These are phyloP conservation scores for Earliella scabrosa DNA, from an alignment of 1,284 basidiomycete genomes.

Conservation along the genomic window DNA sequence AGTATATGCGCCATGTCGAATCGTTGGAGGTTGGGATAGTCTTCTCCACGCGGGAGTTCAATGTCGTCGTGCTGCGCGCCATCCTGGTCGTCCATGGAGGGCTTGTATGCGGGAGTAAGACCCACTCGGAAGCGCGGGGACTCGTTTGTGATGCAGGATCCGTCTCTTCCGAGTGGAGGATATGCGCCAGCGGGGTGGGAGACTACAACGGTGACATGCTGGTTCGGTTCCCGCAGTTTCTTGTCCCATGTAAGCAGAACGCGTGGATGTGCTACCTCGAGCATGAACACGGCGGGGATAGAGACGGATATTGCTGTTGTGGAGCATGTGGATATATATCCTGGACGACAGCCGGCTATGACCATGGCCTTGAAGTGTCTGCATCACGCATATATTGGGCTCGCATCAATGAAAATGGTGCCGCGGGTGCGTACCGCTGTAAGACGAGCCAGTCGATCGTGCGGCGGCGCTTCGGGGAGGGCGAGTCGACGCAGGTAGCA, in stretches of 20 bases:
- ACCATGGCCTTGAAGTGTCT: background rate
- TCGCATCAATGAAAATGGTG: background rate
- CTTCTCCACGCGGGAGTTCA: too few species aligned
- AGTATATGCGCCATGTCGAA: background rate
- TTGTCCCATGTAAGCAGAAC: background rate
- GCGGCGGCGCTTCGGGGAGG: too few species aligned
- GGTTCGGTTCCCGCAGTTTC: background rate
- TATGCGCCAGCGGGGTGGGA: background rate
- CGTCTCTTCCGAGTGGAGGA: background rate
- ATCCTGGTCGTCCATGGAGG: background rate
- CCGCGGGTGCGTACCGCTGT: background rate
- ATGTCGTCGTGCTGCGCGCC: too few species aligned
- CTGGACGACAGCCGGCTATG: background rate
- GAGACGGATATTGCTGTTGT: background rate
- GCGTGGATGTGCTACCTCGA: background rate
- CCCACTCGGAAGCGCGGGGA: background rate
- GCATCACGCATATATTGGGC: background rate
- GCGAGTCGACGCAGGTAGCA: too few species aligned
- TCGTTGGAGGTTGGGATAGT: background rate
- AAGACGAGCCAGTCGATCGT: background rate
- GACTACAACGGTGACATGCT: background rate
- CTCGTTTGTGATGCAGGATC: background rate
- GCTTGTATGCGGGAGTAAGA: background rate
- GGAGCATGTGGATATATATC: background rate
- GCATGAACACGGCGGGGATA: background rate